Conservation (phyloP, 2,329 filamentous ascomycete species). For the Microdochium paspali region DNA sequence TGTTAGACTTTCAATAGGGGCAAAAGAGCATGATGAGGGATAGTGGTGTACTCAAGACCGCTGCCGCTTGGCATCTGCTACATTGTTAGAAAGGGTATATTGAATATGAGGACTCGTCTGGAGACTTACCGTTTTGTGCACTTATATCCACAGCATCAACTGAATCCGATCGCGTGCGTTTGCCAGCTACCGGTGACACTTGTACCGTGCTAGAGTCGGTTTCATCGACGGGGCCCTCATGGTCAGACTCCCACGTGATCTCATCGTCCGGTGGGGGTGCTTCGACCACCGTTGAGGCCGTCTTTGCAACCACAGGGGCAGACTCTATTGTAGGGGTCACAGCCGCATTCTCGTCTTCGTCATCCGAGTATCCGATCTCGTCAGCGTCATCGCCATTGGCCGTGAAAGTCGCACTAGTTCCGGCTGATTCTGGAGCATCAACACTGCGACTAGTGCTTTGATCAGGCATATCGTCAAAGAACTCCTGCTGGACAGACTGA, state of each 20-base stretch:
- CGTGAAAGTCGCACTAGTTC: slow-evolving; percentile 23
- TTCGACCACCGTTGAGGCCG: slow-evolving; percentile 10
- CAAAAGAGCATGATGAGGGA: not conserved
- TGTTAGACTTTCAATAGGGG: not conserved
- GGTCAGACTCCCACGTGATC: slow-evolving; percentile 23
- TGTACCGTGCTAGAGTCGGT: slow-evolving; percentile 17
- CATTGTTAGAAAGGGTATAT: slow-evolving; percentile 14
- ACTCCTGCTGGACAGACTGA: not conserved
- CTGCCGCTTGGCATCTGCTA: slow-evolving; percentile 40
- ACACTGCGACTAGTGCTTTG: slow-evolving; percentile 9
- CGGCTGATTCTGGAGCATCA: slow-evolving; percentile 22
- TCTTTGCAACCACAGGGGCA: slow-evolving; percentile 1
- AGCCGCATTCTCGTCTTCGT: slow-evolving; percentile 19
- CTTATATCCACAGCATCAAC: slow-evolving; percentile 12
- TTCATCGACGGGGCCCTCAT: slow-evolving; percentile 10
- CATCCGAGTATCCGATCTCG: slow-evolving; percentile 24
- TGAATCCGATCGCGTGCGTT: slow-evolving; percentile 17
- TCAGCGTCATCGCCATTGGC: slow-evolving; percentile 20
- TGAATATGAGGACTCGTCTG: not conserved
- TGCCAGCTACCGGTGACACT: slow-evolving; percentile 22
- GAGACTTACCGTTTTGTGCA: slow-evolving; percentile 17
- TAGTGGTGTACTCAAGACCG: slow-evolving; percentile 27
- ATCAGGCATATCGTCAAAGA: slow-evolving; percentile 2
- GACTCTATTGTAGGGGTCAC: slow-evolving; percentile 8
- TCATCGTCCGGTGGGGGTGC: slow-evolving; percentile 12